Base-by-base conservation (phyloP, 2,329 filamentous ascomycete genomes). In the Alternaria sp. region DNA sequence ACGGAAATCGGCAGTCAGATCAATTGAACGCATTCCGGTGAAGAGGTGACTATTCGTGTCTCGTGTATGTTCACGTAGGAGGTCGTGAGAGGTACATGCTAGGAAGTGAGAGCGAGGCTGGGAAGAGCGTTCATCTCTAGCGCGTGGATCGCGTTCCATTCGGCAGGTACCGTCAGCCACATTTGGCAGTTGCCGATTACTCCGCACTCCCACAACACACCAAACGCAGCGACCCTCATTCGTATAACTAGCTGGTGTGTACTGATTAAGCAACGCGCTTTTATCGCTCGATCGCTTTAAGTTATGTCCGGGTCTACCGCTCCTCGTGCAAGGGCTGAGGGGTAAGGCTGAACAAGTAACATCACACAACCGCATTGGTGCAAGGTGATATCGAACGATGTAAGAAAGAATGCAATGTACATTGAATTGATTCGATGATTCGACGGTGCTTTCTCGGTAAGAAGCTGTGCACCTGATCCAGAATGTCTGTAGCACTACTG, bases 361-460 rank as follows among this genome's bases (percentile, higher is more conserved):
- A 62, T 68, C 51, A 45, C 36, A 64, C 65, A 45, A 32, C 54
- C 21, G 44, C 32, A 59, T 19, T 45, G 17, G 36, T 59, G 19
- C 26, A 57, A n/a, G 49, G 49, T 36, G 13, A 50, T n/a, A 30
- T 57, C 58, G 19, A 61, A 21, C 28, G n/a, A 25, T 26, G 15
- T 10, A 21, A 40, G 21, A 13, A 44, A 25, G 10, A 26, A 54
- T 13, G 5, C 15, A 26, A 40, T 43, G 15, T n/a, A 40, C 19
- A 51, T 40, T 32, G 28, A 17, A n/a, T 56, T 45, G 19, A 30
- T 44, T 56, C n/a, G 43, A 25, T 25, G 21, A 25, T 5, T 36
- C 28, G 12, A 21, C 21, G 28, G 32, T 28, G 49, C 32, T 32
- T 51, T 32, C 46, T 17, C 23, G 23, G 46, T 28, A 49, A 28